Evolutionary conservation across 2,329 filamentous ascomycete genomes (phyloP), one percentile per base, ranked within the genome.

Genomic region (Tolypocladium ophioglossoides): DNA sequence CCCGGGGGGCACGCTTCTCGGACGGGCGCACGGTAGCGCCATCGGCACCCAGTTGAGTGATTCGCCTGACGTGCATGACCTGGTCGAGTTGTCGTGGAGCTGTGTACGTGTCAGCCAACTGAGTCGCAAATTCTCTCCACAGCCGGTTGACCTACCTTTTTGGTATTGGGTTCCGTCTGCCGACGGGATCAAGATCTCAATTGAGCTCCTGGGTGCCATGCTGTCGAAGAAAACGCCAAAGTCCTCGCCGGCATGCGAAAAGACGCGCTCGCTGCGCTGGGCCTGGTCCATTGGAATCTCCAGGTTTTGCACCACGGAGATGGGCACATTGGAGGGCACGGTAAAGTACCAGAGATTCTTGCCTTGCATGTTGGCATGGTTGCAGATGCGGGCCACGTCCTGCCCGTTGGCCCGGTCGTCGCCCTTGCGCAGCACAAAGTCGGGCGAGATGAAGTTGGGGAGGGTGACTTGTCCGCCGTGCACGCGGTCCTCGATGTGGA

Each of bases 321-420:
- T 77, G n/a, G 86, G 82, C 3, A 90, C 72, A 12, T 81, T 82
- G 7, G 83, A 79, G 2, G 87, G 87, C 4, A 85, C 84, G 11
- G 85, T 88, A 61, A 91, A 89, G 66, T 90, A 88, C 87, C 87
- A 91, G 56, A 91, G 75, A 66, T 91, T 84, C 72, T 89, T 90
- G 58, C 84, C 85, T 54, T 82, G 72, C 9, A 85, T 66, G 61
- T 81, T 79, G 53, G 78, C 76, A 55, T 79, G 74, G 62, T 73
- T 78, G 61, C 87, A 82, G 52, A 85, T 69, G 24, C 78, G 72
- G 10, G 77, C 67, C 56, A 81, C 69, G 63, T 79, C 71, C 61
- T 76, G 67, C 64, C 72, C 65, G 24, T 66, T 68, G 55, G 65
- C 58, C n/a, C 65, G 64, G 47, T 67, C 64, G 30, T 70, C 62